Conservation (phyloP, 345 rosid species). For the Pugionium dolabratum region DNA sequence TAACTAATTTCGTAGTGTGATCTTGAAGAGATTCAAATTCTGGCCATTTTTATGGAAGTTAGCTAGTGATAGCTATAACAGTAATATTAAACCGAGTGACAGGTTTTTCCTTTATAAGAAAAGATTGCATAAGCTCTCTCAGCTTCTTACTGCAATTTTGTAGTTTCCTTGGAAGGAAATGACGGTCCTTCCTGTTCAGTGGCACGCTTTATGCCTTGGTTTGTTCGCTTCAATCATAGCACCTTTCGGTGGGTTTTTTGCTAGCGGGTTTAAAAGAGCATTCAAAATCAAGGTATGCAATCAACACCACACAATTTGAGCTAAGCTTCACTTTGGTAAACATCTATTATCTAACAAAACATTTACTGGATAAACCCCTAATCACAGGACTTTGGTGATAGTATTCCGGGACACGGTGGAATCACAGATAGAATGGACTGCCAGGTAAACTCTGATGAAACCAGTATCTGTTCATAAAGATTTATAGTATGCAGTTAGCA, state of each 20-base stretch:
- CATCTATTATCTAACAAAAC: constrained; percentile 9
- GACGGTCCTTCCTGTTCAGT: constrained; percentile 79
- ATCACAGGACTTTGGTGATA: constrained; percentile 93
- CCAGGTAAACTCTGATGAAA: constrained; percentile 56
- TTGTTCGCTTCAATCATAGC: constrained; percentile 98
- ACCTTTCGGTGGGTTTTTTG: constrained; percentile 99
- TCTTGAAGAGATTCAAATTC: not conserved
- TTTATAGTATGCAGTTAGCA: too few species aligned
- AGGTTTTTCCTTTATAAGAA: not conserved
- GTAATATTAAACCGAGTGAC: not conserved
- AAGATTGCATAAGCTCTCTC: constrained; percentile 3
- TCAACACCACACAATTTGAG: constrained; percentile 13
- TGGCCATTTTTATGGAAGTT: constrained; percentile 4
- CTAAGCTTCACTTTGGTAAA: constrained; percentile 2
- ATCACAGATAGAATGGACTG: constrained; percentile 98
- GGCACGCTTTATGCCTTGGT: constrained; percentile 93
- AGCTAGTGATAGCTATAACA: not conserved
- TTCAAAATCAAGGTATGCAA: constrained; percentile 78
- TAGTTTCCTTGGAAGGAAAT: constrained; percentile 95
- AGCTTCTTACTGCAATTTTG: constrained; percentile 24
- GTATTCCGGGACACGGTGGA: constrained; percentile 99
- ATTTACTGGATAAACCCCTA: not conserved
- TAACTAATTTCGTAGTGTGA: not conserved
- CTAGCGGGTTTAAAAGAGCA: constrained; percentile 97
- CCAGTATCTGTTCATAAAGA: constrained; percentile 7